These are phyloP conservation scores for Closterium sp. DNA, from an alignment of 139 green algal species.

Conservation along the genomic window DNA sequence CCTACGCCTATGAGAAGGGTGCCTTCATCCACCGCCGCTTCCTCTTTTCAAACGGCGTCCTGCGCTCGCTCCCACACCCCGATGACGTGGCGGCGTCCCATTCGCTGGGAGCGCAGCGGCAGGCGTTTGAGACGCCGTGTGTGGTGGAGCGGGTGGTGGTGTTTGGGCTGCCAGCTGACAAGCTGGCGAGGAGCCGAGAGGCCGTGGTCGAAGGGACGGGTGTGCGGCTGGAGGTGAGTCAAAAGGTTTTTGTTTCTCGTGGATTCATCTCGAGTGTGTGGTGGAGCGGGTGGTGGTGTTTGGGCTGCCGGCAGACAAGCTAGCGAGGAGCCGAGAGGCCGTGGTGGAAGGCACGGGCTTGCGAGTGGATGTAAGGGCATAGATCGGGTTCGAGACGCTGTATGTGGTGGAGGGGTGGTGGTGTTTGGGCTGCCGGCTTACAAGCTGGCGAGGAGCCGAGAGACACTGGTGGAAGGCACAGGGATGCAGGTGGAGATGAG, in stretches of 20 bases:
- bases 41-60: constrained; percentile 12
- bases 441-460: too few species aligned
- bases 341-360: neutral
- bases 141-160: constrained; percentile 49
- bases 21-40: constrained; percentile 49
- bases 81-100: neutral
- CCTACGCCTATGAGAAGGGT: constrained; percentile 77
- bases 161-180: constrained; percentile 26
- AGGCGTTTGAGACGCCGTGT: constrained; percentile 6
- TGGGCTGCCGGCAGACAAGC: neutral
- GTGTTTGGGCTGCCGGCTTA: too few species aligned
- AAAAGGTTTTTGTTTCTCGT: too few species aligned
- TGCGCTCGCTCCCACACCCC: constrained; percentile 2
- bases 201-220: neutral
- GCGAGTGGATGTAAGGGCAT: neutral
- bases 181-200: neutral
- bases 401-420: neutral
- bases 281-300: neutral
- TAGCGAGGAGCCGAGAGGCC: neutral
- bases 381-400: neutral
- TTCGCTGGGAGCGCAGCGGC: neutral
- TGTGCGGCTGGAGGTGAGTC: neutral
- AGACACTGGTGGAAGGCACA: neutral
- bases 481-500: too few species aligned
- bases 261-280: too few species aligned